Base-by-base conservation (phyloP, 139 green algal genomes). In the Coccomyxa sp. region DNA sequence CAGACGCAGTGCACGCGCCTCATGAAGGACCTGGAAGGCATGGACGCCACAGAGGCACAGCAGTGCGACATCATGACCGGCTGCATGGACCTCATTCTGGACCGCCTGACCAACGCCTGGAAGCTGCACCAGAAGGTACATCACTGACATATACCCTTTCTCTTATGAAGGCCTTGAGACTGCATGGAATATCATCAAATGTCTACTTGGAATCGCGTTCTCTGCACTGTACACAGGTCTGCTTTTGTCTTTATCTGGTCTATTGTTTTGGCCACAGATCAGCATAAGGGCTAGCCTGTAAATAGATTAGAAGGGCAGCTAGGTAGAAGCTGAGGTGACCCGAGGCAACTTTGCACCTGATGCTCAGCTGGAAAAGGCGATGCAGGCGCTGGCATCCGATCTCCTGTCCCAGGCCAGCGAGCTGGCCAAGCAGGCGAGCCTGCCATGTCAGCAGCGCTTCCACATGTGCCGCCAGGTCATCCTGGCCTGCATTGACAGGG, bases 351-450 rank as follows among this genome's bases (percentile, higher is more conserved):
- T n/a, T n/a, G n/a, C n/a, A n/a, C n/a, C n/a, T n/a, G n/a, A n/a
- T n/a, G n/a, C n/a, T n/a, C n/a, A n/a, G n/a, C n/a, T n/a, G n/a
- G 9, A 10, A 12, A 14, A 50, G 44, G 35, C 16, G 12, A n/a
- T 80, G 76, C 64, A 80, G 76, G 76, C 76, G 29, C 71, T 80
- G 35, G 76, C 76, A 8, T 68, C 39, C 39, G 72, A 68, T 16
- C 29, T 80, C 29, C 39, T 75, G 8, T 58, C 39, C 7, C 38
- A 38, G 14, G 76, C 76, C 29, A 75, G 22, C 38, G 39, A 74
- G 38, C 36, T 80, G 9, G 76, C 64, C 24, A n/a, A 39, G 37
- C 50, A 58, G 29, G 37, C 54, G 29, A n/a, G 39, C 27, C 64
- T 80, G 39, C 33, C 64, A 16, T 69, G 10, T 24, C 34, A 50